These are phyloP conservation scores for Didymosphaeria variabile DNA, from an alignment of 2,329 filamentous ascomycete genomes.

Conservation along the genomic window DNA sequence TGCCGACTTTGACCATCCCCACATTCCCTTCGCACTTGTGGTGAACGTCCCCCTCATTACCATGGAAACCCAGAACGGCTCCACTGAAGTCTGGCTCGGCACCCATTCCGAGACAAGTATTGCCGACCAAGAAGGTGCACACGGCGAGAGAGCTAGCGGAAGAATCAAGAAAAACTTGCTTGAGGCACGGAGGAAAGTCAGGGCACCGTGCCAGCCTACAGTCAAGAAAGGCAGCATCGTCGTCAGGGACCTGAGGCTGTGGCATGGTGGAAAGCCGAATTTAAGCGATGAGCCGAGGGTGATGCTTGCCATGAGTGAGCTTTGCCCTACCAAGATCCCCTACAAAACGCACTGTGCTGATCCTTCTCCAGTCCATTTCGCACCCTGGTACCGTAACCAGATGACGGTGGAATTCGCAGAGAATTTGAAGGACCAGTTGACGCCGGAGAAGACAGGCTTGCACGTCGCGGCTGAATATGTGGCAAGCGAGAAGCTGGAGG, in stretches of 20 bases:
- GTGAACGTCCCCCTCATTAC: conserved; percentile 60
- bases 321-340: neutral
- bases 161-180: conserved; percentile 39
- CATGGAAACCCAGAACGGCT: conserved; percentile 56
- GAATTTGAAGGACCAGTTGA: conserved; percentile 58
- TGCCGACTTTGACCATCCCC: conserved; percentile 44
- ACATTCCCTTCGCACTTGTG: conserved; percentile 56
- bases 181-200: conserved; percentile 24
- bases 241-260: conserved; percentile 59
- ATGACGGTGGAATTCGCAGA: conserved; percentile 66
- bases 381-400: conserved; percentile 65
- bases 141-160: conserved; percentile 42
- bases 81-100: conserved; percentile 62
- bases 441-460: conserved; percentile 52
- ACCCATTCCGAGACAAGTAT: conserved; percentile 53
- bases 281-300: conserved; percentile 52
- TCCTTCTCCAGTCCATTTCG: conserved; percentile 59
- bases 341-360: neutral
- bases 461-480: conserved; percentile 64
- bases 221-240: conserved; percentile 57
- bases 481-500: conserved; percentile 51
- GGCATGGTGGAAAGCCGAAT: conserved; percentile 63
- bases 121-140: conserved; percentile 52
- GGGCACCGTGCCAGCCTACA: conserved; percentile 35
- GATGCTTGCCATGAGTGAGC: conserved; percentile 54